Evolutionary conservation across 2,329 filamentous ascomycete species (phyloP).

Genomic region (Metarhizium humberi): DNA sequence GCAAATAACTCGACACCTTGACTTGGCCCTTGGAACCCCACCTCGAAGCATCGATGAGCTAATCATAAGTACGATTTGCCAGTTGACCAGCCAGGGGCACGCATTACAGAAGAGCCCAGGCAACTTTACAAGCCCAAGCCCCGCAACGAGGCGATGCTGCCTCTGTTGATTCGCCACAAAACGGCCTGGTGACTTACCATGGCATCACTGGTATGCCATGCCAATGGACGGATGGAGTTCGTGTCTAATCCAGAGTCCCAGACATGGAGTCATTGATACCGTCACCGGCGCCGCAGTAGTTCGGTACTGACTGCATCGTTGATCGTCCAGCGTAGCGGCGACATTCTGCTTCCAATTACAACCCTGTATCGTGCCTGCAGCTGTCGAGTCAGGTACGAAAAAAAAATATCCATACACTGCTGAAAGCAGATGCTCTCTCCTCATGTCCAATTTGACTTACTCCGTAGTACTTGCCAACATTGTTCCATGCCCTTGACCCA

Average conservation of each 20-base stretch:
- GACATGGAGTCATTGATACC: not conserved
- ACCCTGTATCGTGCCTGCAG: not conserved
- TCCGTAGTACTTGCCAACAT: not conserved
- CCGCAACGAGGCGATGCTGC: not conserved
- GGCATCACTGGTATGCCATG: not conserved
- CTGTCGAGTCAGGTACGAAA: not conserved
- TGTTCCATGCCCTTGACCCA: not conserved
- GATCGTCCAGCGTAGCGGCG: not conserved
- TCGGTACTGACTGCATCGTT: not conserved
- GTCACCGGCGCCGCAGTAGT: no score
- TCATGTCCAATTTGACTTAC: no score
- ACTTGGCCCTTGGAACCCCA: no score
- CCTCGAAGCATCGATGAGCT: no score
- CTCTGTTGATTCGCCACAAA: not conserved
- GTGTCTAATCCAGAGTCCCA: no score
- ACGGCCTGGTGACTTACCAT: not conserved
- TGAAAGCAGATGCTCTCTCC: no score
- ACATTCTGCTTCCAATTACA: not conserved
- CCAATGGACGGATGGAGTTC: not conserved
- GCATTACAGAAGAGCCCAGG: not conserved
- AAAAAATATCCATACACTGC: no score
- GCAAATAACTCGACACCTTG: no score
- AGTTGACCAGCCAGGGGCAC: no score
- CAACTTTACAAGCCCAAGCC: not conserved
- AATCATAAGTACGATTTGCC: no score